A percentile compares a stretch with the other conserved stretches of the same genome.
phyloP scores from a whole-genome alignment of 1,284 basidiomycete species.

The Ceratobasidium sp. region DNA sequence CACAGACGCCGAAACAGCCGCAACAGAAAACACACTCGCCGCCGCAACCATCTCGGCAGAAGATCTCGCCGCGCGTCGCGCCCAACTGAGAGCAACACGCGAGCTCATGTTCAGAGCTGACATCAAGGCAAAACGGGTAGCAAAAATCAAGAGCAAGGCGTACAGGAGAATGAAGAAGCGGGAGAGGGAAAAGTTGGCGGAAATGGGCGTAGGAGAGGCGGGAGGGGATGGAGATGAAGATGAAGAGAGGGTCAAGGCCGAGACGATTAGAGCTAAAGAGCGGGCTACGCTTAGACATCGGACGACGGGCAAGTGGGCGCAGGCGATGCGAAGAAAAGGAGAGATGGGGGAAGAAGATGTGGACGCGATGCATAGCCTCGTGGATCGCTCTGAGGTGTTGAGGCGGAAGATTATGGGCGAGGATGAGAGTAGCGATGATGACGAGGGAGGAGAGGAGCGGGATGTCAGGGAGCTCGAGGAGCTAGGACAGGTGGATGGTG shows the following conservation, averaged over 20 bases:
- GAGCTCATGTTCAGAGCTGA: conserved; percentile 97
- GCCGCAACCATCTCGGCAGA: conserved; percentile 58
- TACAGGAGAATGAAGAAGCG: conserved; percentile 89
- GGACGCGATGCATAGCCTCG: conserved; percentile 81
- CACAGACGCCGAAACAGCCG: conserved; percentile 75
- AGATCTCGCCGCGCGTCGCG: conserved; percentile 84
- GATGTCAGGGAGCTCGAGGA: conserved; percentile 63
- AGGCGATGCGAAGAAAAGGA: conserved; percentile 66
- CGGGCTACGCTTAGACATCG: conserved; percentile 88
- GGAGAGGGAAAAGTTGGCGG: conserved; percentile 71
- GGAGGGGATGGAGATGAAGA: conserved; percentile 67
- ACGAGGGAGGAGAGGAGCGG: conserved; percentile 61
- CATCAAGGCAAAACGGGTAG: conserved; percentile 87
- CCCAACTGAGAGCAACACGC: conserved; percentile 87
- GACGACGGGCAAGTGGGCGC: conserved; percentile 84
- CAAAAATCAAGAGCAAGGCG: conserved; percentile 97
- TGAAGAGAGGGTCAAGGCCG: conserved; percentile 73
- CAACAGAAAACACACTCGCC: conserved; percentile 78
- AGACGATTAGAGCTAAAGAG: conserved; percentile 84
- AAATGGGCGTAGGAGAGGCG: conserved; percentile 64
- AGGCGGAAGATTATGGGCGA: conserved; percentile 77
- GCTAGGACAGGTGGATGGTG: conserved; percentile 52
- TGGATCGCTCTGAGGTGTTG: conserved; percentile 78
- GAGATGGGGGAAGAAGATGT: conserved; percentile 74
- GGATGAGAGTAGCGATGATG: conserved; percentile 60